Percentiles rank a stretch among this genome's conserved stretches.
phyloP scores from a whole-genome alignment of 345 rosid genomes.

The Sisymbrium irio region DNA sequence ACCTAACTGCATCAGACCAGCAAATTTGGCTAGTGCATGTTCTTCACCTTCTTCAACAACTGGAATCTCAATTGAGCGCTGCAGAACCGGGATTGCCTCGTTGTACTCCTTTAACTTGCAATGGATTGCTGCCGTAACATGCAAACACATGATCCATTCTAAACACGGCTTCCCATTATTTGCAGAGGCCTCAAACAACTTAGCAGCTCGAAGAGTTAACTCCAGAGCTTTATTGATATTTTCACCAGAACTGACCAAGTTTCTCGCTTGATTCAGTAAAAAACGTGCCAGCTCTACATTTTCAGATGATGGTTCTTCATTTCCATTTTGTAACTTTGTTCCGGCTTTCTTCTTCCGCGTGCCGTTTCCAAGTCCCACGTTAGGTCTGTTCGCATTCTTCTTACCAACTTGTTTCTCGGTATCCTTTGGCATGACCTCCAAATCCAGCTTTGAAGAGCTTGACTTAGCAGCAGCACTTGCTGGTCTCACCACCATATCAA shows the following conservation, averaged over 20 bases:
- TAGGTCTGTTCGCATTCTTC: conserved; percentile 44
- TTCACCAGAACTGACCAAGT: conserved; percentile 69
- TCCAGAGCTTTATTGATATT: conserved; percentile 71
- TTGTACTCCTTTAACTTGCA: conserved; percentile 69
- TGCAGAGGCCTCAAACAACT: conserved; percentile 62
- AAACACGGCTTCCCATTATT: conserved; percentile 57
- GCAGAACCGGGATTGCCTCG: conserved; percentile 79
- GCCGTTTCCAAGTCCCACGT: conserved; percentile 26
- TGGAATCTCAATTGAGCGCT: conserved; percentile 74
- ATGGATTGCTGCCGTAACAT: conserved; percentile 77
- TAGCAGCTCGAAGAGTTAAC: conserved; percentile 64
- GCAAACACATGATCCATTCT: conserved; percentile 82
- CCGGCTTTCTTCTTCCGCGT: conserved; percentile 53
- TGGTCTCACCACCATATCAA: conserved; percentile 40
- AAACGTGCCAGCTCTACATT: conserved; percentile 63
- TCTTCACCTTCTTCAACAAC: conserved; percentile 63
- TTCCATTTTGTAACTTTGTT: conserved; percentile 49
- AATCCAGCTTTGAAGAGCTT: conserved; percentile 37
- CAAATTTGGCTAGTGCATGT: conserved; percentile 84
- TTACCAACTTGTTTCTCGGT: conserved; percentile 42
- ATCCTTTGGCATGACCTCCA: conserved; percentile 10
- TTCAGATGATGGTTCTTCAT: conserved; percentile 41
- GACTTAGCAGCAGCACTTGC: conserved; percentile 46
- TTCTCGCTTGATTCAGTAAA: conserved; percentile 71
- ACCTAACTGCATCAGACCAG: conserved; percentile 93